Evolutionary conservation across 805 yeast species (phyloP), one percentile per base, ranked within the genome.

Genomic region (Jamesozyma spencerorum): DNA sequence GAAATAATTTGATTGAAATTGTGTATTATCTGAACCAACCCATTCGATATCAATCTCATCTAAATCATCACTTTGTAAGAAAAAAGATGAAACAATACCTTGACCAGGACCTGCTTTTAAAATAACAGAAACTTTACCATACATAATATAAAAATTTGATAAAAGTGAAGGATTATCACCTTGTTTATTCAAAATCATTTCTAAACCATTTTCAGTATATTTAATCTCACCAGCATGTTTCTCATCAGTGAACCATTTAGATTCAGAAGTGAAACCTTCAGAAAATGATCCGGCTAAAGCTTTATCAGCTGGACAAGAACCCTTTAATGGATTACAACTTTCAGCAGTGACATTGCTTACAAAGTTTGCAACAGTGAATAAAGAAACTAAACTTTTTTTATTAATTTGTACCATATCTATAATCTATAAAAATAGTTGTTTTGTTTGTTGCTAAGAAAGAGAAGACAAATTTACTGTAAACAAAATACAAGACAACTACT

Each of bases 21-120:
- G 80, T 32, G 75, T 69, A 19, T 68, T 68, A 56, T 87, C 94
- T 36, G 84, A 78, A 15, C 96, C 96, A 34, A 83, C 69, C 79
- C 92, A 82, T 61, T 88, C 96, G 37, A 83, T 55, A 63, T 88
- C 97, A 36, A 88, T 77, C 63, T 88, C 97, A 62, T 88, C 97
- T 47, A 81, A 67, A 53, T 82, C 95, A 58, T 88, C 96, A 51
- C 75, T 68, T 56, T 85, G 94, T 40, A 87, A 69, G 48, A 80
- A 85, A 49, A 87, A 76, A 2, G 92, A 79, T 0, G 95, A 81
- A 12, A 86, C 76, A 31, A 88, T 71, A 46, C 96, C 96, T 15
- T 61, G 62, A 19, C 95, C 96, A 13, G 72, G 65, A 3, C 94
- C 88, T 14, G 88, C 83, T 57, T 79, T 71, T 45, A 83, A 58